These are phyloP conservation scores for Boletus rufocinnamomeus DNA, from an alignment of 768 basidiomycete genomes.

Conservation along the genomic window DNA sequence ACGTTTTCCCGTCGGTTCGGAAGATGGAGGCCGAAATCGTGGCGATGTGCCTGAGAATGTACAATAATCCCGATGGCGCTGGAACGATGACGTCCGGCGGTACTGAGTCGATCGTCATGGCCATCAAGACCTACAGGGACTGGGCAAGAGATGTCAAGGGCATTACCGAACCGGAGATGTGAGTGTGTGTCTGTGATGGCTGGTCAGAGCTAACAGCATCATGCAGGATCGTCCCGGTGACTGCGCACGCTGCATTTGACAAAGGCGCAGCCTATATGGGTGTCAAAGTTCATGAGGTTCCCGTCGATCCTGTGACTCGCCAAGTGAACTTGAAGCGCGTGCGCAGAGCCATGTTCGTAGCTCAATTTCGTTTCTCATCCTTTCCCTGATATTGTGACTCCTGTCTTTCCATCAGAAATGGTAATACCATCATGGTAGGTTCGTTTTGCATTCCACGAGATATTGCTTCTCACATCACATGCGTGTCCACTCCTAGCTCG, in stretches of 20 bases:
- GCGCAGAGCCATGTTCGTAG: constrained; percentile 80
- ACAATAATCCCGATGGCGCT: constrained; percentile 81
- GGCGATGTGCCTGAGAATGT: constrained; percentile 82
- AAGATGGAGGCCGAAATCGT: constrained; percentile 99
- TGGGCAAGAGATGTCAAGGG: constrained; percentile 87
- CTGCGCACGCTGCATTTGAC: constrained; percentile 94
- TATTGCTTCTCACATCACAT: neutral
- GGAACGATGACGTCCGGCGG: constrained; percentile 95
- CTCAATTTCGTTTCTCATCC: neutral
- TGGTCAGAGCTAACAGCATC: neutral
- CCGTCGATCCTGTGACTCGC: constrained; percentile 75
- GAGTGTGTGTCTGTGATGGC: constrained; percentile 26
- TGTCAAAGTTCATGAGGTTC: constrained; percentile 87
- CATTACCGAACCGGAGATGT: constrained; percentile 94
- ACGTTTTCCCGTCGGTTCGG: constrained; percentile 87
- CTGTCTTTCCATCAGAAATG: constrained; percentile 51
- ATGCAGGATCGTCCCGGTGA: constrained; percentile 73
- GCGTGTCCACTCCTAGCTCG: constrained; percentile 49
- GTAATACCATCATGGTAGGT: constrained; percentile 83
- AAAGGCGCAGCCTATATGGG: constrained; percentile 88
- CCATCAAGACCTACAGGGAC: constrained; percentile 90
- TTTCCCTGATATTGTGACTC: constrained; percentile 5
- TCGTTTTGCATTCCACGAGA: neutral
- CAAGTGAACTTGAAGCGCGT: constrained; percentile 77
- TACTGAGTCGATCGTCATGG: constrained; percentile 96